Base-by-base conservation (phyloP, 805 yeast species). In the Millerozyma acaciae region DNA sequence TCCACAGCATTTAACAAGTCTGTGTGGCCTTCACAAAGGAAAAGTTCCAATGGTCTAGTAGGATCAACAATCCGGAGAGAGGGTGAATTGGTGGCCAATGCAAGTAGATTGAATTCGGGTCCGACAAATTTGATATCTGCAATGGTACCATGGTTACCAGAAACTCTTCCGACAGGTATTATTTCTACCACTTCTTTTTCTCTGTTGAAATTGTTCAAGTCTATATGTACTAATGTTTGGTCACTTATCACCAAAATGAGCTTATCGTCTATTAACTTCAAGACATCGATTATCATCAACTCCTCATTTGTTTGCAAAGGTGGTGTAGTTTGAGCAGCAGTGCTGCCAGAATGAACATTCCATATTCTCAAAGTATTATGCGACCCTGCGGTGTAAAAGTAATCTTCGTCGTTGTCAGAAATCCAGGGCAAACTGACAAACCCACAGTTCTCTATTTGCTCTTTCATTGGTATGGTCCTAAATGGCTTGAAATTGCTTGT, bases 61-160 rank as follows among this genome's bases (percentile, higher is more conserved):
- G 84, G 75, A 43, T 81, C 80, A 21, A 89, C 73, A 9, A 93
- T 59, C 53, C 97, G 69, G 35, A 93, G 62, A 1, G 90, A 79
- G 8, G 96, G 95, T 1, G 97, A 85, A 57, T 93, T 93, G 3
- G 97, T 90, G 2, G 97, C 97, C 43, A 93, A 57, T 4, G 95
- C 97, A 28, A 90, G 55, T 22, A 69, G 60, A 28, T 69, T 54
- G 19, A 64, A 53, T 16, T 66, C 51, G 6, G 86, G 85, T 0
- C 93, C 93, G 20, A 80, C 81, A 50, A 78, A 82, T 44, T 78
- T 75, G 64, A 88, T 72, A 53, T 90, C 97, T 2, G 96, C 95
- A 48, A 93, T 80, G 16, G 93, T 90, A 37, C 97, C 97, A 60
- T 90, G 96, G 57, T 88, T 88, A 45, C 97, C 97, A 1, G 96